Evolutionary conservation across 768 basidiomycete species (phyloP).

Genomic region (Asterophora parasitica): DNA sequence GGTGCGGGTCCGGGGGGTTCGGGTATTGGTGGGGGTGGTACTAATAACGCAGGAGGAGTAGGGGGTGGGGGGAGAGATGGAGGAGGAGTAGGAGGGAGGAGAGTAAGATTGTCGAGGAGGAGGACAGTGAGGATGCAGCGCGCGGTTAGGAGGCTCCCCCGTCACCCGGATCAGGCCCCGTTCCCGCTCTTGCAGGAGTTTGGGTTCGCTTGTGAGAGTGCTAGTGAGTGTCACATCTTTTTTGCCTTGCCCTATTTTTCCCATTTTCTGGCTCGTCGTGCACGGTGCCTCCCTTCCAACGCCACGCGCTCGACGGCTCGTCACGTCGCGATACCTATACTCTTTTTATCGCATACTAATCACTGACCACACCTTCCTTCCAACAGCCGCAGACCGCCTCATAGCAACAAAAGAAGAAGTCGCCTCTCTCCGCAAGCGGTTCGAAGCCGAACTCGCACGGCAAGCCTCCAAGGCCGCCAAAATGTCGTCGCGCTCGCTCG

Average conservation of each 20-base stretch:
- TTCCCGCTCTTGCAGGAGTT: conserved; percentile 50
- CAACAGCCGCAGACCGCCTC: conserved; percentile 66
- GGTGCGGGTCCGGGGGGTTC: conserved; percentile 18
- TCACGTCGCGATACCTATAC: background rate
- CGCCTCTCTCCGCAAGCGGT: conserved; percentile 54
- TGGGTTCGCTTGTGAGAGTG: conserved; percentile 55
- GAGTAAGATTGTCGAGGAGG: conserved; percentile 54
- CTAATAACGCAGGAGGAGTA: too few relatives aligned
- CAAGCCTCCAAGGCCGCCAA: conserved; percentile 63
- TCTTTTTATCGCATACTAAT: conserved; percentile 10
- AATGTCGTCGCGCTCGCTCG: conserved; percentile 29
- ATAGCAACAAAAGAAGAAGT: conserved; percentile 68
- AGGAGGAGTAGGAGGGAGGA: conserved; percentile 19
- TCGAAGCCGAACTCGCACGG: conserved; percentile 69
- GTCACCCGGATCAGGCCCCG: conserved; percentile 39
- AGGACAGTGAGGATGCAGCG: conserved; percentile 42
- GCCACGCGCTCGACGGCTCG: too few relatives aligned
- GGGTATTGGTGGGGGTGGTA: conserved; percentile 6
- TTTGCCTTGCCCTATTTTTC: conserved; percentile 14
- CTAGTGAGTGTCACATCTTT: conserved; percentile 58
- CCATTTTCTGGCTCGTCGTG: too few relatives aligned
- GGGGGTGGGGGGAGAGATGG: background rate
- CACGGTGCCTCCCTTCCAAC: too few relatives aligned
- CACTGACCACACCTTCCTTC: background rate
- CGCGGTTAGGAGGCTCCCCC: conserved; percentile 36